Evolutionary conservation across 768 basidiomycete genomes (phyloP).

Genomic region (Daedaleopsis nitida): DNA sequence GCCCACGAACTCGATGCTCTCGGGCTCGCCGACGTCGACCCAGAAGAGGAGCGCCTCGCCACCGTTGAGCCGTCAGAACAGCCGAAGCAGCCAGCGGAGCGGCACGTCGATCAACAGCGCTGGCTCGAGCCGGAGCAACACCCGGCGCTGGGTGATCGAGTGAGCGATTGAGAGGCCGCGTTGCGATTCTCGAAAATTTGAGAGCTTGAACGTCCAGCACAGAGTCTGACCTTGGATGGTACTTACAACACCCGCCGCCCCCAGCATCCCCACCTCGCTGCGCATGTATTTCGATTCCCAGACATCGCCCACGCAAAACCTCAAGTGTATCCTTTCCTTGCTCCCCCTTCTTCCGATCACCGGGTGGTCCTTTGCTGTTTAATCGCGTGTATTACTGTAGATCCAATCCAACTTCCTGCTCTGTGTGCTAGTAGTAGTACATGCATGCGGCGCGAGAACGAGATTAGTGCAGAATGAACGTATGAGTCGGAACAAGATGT

Average conservation of each 20-base stretch:
- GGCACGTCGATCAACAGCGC: slow-evolving; percentile 29
- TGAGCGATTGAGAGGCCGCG: slow-evolving; percentile 29
- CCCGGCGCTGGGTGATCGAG: slow-evolving; percentile 58
- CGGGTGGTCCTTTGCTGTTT: neutral
- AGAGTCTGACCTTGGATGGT: neutral
- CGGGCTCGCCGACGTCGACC: neutral
- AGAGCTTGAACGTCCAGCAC: too few species aligned
- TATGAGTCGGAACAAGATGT: neutral
- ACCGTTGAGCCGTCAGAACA: slow-evolving; percentile 36
- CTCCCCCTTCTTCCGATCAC: neutral
- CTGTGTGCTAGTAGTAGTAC: slow-evolving; percentile 19
- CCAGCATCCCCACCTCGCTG: neutral
- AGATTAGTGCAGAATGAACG: neutral
- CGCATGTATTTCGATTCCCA: neutral
- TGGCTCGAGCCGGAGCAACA: slow-evolving; percentile 30
- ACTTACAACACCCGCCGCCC: neutral
- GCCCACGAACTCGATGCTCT: neutral
- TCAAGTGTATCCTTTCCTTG: neutral
- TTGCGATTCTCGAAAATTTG: too few species aligned
- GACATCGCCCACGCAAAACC: neutral
- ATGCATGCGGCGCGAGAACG: slow-evolving; percentile 13
- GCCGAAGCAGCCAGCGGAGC: slow-evolving; percentile 43
- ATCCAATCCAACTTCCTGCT: slow-evolving; percentile 14
- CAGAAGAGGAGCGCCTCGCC: neutral
- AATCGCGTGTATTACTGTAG: slow-evolving; percentile 23